Evolutionary conservation across 768 basidiomycete species (phyloP).

Genomic region (Pleurotus citrinopileatus): DNA sequence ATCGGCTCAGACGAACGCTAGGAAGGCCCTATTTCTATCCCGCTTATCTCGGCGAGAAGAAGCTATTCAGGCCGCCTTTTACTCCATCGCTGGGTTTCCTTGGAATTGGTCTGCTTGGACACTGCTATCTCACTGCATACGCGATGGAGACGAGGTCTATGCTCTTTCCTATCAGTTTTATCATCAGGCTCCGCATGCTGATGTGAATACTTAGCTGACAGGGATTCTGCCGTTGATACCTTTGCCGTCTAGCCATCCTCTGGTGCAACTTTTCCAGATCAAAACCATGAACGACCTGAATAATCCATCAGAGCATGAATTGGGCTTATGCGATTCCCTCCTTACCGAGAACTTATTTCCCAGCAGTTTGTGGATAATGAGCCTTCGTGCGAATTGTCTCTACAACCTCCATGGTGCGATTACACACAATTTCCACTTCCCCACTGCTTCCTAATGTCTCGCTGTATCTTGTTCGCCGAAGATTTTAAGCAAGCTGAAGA

Average conservation of each 20-base stretch:
- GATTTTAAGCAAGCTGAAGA: constrained; percentile 86
- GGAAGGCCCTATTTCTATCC: constrained; percentile 81
- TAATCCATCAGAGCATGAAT: constrained; percentile 82
- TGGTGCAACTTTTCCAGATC: constrained; percentile 75
- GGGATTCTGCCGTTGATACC: constrained; percentile 48
- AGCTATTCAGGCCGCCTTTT: constrained; percentile 77
- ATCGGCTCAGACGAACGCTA: constrained; percentile 27
- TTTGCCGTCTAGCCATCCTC: constrained; percentile 41
- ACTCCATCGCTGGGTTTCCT: constrained; percentile 74
- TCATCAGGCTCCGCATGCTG: constrained; percentile 8
- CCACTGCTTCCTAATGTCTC: constrained; percentile 8
- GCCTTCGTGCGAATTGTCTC: constrained; percentile 78
- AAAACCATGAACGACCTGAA: constrained; percentile 89
- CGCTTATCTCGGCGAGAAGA: constrained; percentile 78
- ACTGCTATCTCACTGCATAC: constrained; percentile 73
- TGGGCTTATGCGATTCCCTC: constrained; percentile 77
- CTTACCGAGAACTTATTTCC: constrained; percentile 73
- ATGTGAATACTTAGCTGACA: constrained; percentile 37
- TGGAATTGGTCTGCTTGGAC: constrained; percentile 98
- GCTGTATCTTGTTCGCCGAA: constrained; percentile 26
- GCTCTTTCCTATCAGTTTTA: constrained; percentile 10
- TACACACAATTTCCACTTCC: not conserved
- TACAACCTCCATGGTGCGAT: constrained; percentile 87
- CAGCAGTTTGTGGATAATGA: constrained; percentile 81
- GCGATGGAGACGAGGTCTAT: constrained; percentile 84